Conservation (phyloP, 31 red algal genomes). For the Asparagopsis taxiformis region DNA sequence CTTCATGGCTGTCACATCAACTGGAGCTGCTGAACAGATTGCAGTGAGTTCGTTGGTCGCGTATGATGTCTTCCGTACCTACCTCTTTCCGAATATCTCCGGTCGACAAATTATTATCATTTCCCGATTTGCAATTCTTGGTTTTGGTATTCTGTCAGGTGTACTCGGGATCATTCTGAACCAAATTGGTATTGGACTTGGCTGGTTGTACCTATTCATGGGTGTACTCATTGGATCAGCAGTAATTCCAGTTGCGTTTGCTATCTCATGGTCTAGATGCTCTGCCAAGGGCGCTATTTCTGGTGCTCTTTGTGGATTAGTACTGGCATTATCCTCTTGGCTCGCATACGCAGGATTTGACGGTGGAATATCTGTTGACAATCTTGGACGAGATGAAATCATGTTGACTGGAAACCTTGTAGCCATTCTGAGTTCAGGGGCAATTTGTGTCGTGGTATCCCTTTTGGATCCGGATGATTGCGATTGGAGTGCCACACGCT, state of each 20-base stretch:
- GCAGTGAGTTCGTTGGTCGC: constrained; percentile 72
- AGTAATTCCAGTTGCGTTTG: constrained; percentile 76
- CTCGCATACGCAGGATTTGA: constrained; percentile 53
- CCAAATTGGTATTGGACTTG: constrained; percentile 55
- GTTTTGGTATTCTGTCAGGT: constrained; percentile 74
- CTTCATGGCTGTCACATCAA: constrained; percentile 88
- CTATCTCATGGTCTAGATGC: constrained; percentile 65
- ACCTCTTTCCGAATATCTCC: constrained; percentile 68
- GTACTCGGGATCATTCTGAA: constrained; percentile 77
- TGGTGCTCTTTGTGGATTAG: constrained; percentile 50
- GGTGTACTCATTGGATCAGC: constrained; percentile 88
- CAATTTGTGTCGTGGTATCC: constrained; percentile 55
- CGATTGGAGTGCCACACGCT: constrained; percentile 59
- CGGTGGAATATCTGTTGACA: constrained; percentile 56
- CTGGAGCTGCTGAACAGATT: constrained; percentile 83
- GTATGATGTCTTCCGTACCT: constrained; percentile 81
- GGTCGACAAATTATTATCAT: constrained; percentile 64
- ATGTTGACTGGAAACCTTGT: constrained; percentile 85
- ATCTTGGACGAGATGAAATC: constrained; percentile 29
- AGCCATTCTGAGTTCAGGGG: constrained; percentile 71
- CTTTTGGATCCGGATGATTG: constrained; percentile 57
- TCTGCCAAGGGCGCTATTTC: constrained; percentile 54
- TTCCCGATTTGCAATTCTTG: constrained; percentile 68
- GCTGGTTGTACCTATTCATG: constrained; percentile 81
- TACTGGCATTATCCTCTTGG: constrained; percentile 63